A percentile compares a stretch with the other conserved stretches of the same genome.
Conservation (phyloP, 1,284 basidiomycete genomes). For the Ganoderma lucidum region DNA sequence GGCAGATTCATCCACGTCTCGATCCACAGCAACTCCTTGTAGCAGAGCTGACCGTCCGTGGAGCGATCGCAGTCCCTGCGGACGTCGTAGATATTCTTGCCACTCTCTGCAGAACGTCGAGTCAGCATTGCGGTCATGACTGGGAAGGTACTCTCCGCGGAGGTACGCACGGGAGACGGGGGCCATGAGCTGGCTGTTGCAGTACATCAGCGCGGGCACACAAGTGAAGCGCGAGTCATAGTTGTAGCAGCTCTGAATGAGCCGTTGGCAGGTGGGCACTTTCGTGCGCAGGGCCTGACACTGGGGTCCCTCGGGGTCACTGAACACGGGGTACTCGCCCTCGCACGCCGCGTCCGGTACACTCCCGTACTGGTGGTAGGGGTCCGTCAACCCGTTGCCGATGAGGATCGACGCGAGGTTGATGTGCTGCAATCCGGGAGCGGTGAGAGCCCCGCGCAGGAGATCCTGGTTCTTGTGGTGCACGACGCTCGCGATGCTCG, state of each 20-base stretch:
- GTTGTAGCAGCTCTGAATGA: slow-evolving; percentile 72
- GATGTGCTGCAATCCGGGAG: slow-evolving; percentile 58
- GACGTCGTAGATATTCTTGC: slow-evolving; percentile 86
- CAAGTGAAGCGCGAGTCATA: slow-evolving; percentile 68
- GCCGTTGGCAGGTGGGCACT: slow-evolving; percentile 74
- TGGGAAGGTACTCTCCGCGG: slow-evolving; percentile 3
- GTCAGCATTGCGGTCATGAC: slow-evolving; percentile 45
- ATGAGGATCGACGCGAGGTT: slow-evolving; percentile 85
- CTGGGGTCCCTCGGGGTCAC: slow-evolving; percentile 70
- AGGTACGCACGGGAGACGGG: slow-evolving; percentile 65
- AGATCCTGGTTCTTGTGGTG: slow-evolving; percentile 76
- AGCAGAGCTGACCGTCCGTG: slow-evolving; percentile 78
- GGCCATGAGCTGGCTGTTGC: slow-evolving; percentile 65
- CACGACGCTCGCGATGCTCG: slow-evolving; percentile 82
- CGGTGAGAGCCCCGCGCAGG: slow-evolving; percentile 40
- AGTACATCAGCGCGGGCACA: slow-evolving; percentile 69
- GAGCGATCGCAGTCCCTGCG: slow-evolving; percentile 76
- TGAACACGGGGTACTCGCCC: slow-evolving; percentile 79
- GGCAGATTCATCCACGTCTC: slow-evolving; percentile 82
- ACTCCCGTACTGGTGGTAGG: slow-evolving; percentile 72
- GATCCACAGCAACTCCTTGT: slow-evolving; percentile 82
- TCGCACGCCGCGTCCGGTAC: slow-evolving; percentile 87
- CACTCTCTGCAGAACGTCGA: slow-evolving; percentile 54
- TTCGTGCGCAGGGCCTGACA: slow-evolving; percentile 72
- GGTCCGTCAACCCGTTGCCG: slow-evolving; percentile 87